Base-by-base conservation (phyloP, 768 basidiomycete species). In the Kwoniella sp. region DNA sequence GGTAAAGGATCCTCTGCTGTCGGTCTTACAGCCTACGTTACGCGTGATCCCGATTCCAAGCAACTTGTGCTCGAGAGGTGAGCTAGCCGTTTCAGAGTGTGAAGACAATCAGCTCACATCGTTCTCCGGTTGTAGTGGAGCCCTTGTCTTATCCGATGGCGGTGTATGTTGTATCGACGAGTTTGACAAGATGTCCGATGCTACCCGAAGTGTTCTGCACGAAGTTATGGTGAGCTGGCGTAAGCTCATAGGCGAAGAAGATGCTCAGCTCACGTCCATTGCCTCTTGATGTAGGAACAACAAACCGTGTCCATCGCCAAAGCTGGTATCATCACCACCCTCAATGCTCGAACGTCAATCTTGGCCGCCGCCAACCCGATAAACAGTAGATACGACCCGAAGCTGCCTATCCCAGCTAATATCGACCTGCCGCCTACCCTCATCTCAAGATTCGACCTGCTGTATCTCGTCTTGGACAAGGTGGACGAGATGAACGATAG, bases 241-340 rank as follows among this genome's bases (percentile, higher is more conserved):
- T 17, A 8, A 47, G 4, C 29, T 29, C 25, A 22, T 53, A 9
- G n/a, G 12, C 20, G 4, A 4, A 47, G 45, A 15, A 45, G 45
- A 47, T 25, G 2, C 31, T 37, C 12, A 58, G 38, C 58, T 58
- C 12, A 58, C n/a, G 37, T 20, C 17, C 17, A 34, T 37, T 12
- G 13, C 8, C 15, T 17, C 5, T 20, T 53, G 12, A 50, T 47
- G 4, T 38, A 96, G 94, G 95, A 98, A 82, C 96, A 98, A 81
- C 96, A 99, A 82, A 99, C 96, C 0, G 97, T 99, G 62, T 98
- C 95, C 2, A 99, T 99, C 68, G 96, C 96, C 48, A 99, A 98
- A 82, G 96, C 96, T 4, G 96, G 96, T 25, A 99, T 99, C 77
- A 94, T 95, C 9, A 99, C 96, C 8, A 98, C 96, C 0, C 85